Percentiles rank a stretch among this genome's conserved stretches.
These are phyloP conservation scores for Hypomyces rosellus DNA, from an alignment of 2,329 filamentous ascomycete genomes.

Conservation along the genomic window DNA sequence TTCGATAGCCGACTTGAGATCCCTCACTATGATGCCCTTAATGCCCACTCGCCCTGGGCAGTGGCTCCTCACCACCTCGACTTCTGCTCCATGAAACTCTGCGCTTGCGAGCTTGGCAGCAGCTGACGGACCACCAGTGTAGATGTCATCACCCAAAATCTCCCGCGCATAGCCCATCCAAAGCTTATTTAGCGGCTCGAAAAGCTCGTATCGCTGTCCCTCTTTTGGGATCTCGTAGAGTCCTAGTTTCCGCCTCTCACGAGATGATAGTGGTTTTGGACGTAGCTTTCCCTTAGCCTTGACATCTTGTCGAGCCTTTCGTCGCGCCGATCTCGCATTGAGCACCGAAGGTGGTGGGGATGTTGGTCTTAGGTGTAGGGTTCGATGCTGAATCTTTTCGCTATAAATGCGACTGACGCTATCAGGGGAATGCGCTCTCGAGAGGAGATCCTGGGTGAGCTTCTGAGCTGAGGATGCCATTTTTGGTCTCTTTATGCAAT, in stretches of 20 bases:
- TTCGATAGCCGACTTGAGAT: slow-evolving; percentile 81
- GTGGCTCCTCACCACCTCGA: slow-evolving; percentile 75
- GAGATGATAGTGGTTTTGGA: slow-evolving; percentile 68
- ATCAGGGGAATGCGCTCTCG: slow-evolving; percentile 71
- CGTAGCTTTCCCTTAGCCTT: slow-evolving; percentile 44
- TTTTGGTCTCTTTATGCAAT: no score
- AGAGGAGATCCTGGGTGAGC: slow-evolving; percentile 59
- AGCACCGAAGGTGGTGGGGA: slow-evolving; percentile 53
- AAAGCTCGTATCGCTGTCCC: slow-evolving; percentile 61
- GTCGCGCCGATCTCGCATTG: slow-evolving; percentile 52
- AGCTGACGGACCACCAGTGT: slow-evolving; percentile 48
- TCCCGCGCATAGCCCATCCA: slow-evolving; percentile 86
- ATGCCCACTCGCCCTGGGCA: slow-evolving; percentile 79
- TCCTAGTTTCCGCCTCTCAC: slow-evolving; percentile 65
- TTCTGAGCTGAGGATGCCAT: slow-evolving; percentile 32
- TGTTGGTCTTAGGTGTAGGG: slow-evolving; percentile 70
- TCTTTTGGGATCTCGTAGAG: slow-evolving; percentile 68
- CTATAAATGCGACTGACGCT: slow-evolving; percentile 65
- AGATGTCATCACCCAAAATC: slow-evolving; percentile 59
- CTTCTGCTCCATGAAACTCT: slow-evolving; percentile 81
- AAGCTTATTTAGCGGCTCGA: slow-evolving; percentile 67
- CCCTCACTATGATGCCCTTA: slow-evolving; percentile 79
- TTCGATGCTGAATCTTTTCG: slow-evolving; percentile 77
- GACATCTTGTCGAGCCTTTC: slow-evolving; percentile 40
- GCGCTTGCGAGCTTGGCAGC: slow-evolving; percentile 75